Base-by-base conservation (phyloP, 805 yeast genomes). In the Ogataea henricii region DNA sequence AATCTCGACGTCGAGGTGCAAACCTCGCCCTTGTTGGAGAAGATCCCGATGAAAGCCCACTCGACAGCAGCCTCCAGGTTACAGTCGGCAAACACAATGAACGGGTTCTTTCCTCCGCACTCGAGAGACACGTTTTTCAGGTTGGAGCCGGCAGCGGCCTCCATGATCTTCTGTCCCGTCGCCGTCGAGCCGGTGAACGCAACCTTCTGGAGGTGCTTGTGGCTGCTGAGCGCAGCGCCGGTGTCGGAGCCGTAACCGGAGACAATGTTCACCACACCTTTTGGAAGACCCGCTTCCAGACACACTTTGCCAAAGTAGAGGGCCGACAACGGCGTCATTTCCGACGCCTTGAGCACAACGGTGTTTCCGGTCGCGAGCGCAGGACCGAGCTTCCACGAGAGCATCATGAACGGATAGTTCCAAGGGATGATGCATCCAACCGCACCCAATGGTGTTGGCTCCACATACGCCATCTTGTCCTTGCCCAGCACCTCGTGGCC, bases 151-250 rank as follows among this genome's bases (percentile, higher is more conserved):
- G 89, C 85, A 58, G 89, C 87, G 56, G 77, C 74, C 57, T 77
- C 76, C 82, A 85, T 85, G 54, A 86, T 82, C 60, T 69, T 71
- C 65, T 81, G 81, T 67, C 94, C 94, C 47, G 85, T 77, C 45
- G 78, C 79, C 33, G 92, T 86, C 22, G 92, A 85, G 58, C 94
- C 94, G 42, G 94, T 86, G 71, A 86, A 86, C 3, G 91, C 89
- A 59, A 85, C 74, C 68, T 86, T 86, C 62, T 81, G 79, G 55
- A 86, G 77, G 55, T 71, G 77, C 52, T 81, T 82, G 66, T 86
- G 91, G 50, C 73, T 70, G 40, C 86, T 74, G 54, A 86, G 76
- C 38, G 85, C 81, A 47, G 78, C 74, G 67, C 94, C 94, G 53
- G 85, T 83, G 56, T 76, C 77, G 55, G 77, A 72, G 62, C 92